These are phyloP conservation scores for Nicotiana sylvestris DNA, from an alignment of 257 asterid genomes.

Conservation along the genomic window DNA sequence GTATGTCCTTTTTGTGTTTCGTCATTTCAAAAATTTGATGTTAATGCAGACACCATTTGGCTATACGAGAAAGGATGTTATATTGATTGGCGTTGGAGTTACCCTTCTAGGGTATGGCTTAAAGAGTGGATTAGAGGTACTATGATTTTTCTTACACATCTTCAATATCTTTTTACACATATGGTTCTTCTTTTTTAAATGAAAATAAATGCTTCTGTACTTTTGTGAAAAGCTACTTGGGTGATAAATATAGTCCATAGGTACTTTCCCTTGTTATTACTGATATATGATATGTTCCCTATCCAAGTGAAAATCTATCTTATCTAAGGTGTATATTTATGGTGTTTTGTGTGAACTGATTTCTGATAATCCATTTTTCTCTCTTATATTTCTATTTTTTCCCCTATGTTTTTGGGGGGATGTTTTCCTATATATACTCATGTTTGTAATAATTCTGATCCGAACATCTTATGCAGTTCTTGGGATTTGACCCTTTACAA, in stretches of 20 bases:
- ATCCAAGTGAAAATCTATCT: background rate
- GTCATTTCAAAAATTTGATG: background rate
- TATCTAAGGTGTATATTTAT: background rate
- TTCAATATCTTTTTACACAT: background rate
- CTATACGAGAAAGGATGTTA: conserved; percentile 89
- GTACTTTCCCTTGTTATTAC: background rate
- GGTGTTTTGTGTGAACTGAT: background rate
- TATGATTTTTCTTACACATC: background rate
- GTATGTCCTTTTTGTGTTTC: background rate
- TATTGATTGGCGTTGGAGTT: conserved; percentile 78
- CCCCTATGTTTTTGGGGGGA: background rate
- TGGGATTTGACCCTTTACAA: conserved; percentile 85
- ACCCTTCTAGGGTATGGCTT: conserved; percentile 64
- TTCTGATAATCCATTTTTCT: background rate
- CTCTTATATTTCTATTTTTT: background rate
- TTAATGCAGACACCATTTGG: conserved; percentile 76
- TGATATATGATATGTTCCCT: background rate
- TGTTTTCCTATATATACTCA: background rate
- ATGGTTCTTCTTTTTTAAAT: background rate
- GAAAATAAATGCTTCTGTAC: background rate
- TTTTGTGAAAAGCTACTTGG: background rate
- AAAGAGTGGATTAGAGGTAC: conserved; percentile 88
- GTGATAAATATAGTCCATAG: background rate
- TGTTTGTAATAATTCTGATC: background rate
- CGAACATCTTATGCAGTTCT: conserved; percentile 46